Conservation (phyloP, 305 asterid species). For the Fraxinus velutina region DNA sequence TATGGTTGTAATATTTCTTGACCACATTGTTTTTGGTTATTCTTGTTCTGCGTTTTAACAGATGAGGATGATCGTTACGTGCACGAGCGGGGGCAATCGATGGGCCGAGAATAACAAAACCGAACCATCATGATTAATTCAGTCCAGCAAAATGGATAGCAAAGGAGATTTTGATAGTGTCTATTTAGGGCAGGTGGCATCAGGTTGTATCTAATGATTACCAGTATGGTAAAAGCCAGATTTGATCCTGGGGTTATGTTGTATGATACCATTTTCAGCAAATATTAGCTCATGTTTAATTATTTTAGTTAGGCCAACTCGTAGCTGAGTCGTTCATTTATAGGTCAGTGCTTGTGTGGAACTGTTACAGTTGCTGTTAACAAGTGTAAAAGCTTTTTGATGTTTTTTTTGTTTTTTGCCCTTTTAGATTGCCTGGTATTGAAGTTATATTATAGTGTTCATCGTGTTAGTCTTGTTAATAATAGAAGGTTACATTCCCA, state of each 20-base stretch:
- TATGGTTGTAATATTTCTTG: background rate
- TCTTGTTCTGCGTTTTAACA: slow-evolving; percentile 11
- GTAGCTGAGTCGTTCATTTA: slow-evolving; percentile 27
- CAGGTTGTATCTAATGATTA: background rate
- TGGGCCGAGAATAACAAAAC: slow-evolving; percentile 18
- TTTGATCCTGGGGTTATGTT: slow-evolving; percentile 21
- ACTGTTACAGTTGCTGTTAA: slow-evolving; percentile 26
- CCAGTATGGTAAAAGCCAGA: background rate
- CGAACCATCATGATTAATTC: background rate
- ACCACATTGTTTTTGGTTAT: background rate
- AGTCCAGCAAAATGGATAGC: background rate
- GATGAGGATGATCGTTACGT: slow-evolving; percentile 27
- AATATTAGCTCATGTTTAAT: slow-evolving; percentile 20
- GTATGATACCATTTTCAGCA: slow-evolving; percentile 28
- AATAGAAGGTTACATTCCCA: background rate
- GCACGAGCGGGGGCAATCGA: slow-evolving; percentile 19
- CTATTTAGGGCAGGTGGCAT: background rate
- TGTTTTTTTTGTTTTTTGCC: background rate
- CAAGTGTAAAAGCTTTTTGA: slow-evolving; percentile 26
- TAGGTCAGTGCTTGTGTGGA: slow-evolving; percentile 28
- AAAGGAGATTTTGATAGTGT: slow-evolving; percentile 10
- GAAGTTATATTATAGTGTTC: background rate
- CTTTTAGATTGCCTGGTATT: background rate
- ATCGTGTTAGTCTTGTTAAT: background rate
- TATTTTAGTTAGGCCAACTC: slow-evolving; percentile 31